phyloP scores from a whole-genome alignment of 2,329 filamentous ascomycete genomes.

The Biscogniauxia mediterranea region DNA sequence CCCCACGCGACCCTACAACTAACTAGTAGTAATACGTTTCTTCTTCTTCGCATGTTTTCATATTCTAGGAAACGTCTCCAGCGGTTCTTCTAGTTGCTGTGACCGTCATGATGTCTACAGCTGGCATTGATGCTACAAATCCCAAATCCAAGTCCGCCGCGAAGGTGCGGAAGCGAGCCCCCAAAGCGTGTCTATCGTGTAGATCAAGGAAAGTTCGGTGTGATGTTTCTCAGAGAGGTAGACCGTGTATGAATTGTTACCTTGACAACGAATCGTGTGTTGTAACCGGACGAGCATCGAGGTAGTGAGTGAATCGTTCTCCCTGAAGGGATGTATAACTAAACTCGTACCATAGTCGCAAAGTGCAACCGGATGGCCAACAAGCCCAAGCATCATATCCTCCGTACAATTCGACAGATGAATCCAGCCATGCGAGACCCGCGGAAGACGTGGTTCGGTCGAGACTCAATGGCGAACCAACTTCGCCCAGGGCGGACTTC shows the following conservation, averaged over 20 bases:
- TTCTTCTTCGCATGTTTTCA: background rate
- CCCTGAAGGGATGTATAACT: constrained; percentile 2
- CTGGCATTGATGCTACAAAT: constrained; percentile 20
- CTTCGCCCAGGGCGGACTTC: constrained; percentile 18
- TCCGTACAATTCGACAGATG: constrained; percentile 26
- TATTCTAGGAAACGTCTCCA: background rate
- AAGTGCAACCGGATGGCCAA: constrained; percentile 28
- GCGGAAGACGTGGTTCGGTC: constrained; percentile 32
- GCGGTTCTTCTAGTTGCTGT: background rate
- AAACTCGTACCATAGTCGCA: constrained; percentile 23
- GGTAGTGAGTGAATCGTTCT: constrained; percentile 33
- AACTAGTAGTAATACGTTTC: constrained; percentile 10
- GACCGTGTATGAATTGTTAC: constrained; percentile 52
- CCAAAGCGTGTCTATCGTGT: constrained; percentile 52
- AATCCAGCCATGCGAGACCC: constrained; percentile 24
- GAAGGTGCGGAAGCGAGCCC: constrained; percentile 44
- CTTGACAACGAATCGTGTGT: constrained; percentile 47
- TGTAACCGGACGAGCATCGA: constrained; percentile 39
- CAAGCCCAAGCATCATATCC: constrained; percentile 32
- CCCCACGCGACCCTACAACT: constrained; percentile 11
- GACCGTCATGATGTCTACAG: constrained; percentile 18
- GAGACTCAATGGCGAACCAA: constrained; percentile 25
- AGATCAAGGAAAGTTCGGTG: constrained; percentile 51
- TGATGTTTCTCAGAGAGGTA: constrained; percentile 47
- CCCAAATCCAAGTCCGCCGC: constrained; percentile 32